Percentiles rank a stretch among this genome's conserved stretches.
phyloP scores from a whole-genome alignment of 2,329 filamentous ascomycete species.

The Aspergillus sp. region DNA sequence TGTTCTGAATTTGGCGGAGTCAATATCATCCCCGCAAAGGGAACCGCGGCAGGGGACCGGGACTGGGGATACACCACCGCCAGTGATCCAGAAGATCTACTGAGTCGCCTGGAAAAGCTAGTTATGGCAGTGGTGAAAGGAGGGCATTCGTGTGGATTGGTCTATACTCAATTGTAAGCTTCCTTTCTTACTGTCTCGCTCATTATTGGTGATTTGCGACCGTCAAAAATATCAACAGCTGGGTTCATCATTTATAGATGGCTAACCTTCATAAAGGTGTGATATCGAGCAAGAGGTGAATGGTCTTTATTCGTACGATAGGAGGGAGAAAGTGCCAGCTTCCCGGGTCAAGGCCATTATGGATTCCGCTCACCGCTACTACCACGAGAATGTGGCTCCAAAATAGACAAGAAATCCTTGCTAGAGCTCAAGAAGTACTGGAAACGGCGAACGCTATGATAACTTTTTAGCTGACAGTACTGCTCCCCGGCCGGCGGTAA shows the following conservation, averaged over 20 bases:
- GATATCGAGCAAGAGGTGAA: slow-evolving; percentile 71
- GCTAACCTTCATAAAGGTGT: slow-evolving; percentile 28
- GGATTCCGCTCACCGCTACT: slow-evolving; percentile 53
- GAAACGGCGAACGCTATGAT: not conserved
- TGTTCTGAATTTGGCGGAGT: slow-evolving; percentile 70
- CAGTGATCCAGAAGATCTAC: slow-evolving; percentile 59
- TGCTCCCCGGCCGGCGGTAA: no score
- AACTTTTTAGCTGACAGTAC: no score
- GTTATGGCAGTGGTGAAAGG: slow-evolving; percentile 59
- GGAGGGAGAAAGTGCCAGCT: slow-evolving; percentile 62
- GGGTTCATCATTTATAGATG: not conserved
- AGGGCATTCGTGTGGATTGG: slow-evolving; percentile 62
- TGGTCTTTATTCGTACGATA: slow-evolving; percentile 64
- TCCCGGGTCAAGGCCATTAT: slow-evolving; percentile 60
- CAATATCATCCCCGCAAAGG: slow-evolving; percentile 59
- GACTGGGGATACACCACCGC: slow-evolving; percentile 72
- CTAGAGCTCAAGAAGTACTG: no score
- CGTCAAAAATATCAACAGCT: no score
- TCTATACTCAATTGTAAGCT: slow-evolving; percentile 66
- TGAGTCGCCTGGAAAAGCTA: slow-evolving; percentile 60
- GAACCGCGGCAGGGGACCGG: slow-evolving; percentile 44
- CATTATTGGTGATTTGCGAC: not conserved
- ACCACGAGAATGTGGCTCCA: slow-evolving; percentile 33
- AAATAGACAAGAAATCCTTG: not conserved
- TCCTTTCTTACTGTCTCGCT: no score